phyloP scores from a whole-genome alignment of 108 stramenopile species.

The Bacterosira constricta region DNA sequence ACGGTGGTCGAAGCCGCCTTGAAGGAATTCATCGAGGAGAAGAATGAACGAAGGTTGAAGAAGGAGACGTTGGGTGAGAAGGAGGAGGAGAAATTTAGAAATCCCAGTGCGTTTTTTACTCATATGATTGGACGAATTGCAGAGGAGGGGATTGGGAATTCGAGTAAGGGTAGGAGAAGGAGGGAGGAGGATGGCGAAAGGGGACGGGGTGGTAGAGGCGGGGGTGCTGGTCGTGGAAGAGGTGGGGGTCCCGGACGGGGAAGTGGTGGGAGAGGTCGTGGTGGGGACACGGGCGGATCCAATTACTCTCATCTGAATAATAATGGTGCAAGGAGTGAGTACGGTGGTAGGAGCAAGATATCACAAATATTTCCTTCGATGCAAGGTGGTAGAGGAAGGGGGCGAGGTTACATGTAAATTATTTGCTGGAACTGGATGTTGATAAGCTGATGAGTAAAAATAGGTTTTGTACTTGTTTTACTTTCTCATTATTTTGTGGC shows the following conservation, averaged over 20 bases:
- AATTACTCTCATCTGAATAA: slow-evolving; percentile 10
- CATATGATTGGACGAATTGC: slow-evolving; percentile 78
- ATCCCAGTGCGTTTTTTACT: slow-evolving; percentile 80
- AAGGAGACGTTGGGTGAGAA: slow-evolving; percentile 70
- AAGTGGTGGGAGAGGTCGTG: slow-evolving; percentile 12
- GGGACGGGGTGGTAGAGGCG: neutral
- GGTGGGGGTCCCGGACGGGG: slow-evolving; percentile 17
- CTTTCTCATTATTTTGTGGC: no score
- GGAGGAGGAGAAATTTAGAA: slow-evolving; percentile 75
- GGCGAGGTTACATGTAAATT: slow-evolving; percentile 56
- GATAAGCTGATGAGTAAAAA: no score
- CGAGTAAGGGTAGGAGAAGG: slow-evolving; percentile 34
- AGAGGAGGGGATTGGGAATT: slow-evolving; percentile 65
- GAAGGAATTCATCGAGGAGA: slow-evolving; percentile 75
- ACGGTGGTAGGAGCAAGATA: slow-evolving; percentile 1
- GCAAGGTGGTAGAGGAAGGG: slow-evolving; percentile 59
- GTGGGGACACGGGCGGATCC: slow-evolving; percentile 11
- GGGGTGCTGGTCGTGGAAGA: slow-evolving; percentile 18
- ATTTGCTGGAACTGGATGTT: no score
- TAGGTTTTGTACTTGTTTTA: no score
- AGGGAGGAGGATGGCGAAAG: neutral
- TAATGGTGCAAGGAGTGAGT: slow-evolving; percentile 23
- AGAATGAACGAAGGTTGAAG: slow-evolving; percentile 46
- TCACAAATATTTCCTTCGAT: slow-evolving; percentile 71
- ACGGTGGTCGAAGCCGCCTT: slow-evolving; percentile 73